Evolutionary conservation across 805 yeast genomes (phyloP).

Genomic region (Candida verbasci): DNA sequence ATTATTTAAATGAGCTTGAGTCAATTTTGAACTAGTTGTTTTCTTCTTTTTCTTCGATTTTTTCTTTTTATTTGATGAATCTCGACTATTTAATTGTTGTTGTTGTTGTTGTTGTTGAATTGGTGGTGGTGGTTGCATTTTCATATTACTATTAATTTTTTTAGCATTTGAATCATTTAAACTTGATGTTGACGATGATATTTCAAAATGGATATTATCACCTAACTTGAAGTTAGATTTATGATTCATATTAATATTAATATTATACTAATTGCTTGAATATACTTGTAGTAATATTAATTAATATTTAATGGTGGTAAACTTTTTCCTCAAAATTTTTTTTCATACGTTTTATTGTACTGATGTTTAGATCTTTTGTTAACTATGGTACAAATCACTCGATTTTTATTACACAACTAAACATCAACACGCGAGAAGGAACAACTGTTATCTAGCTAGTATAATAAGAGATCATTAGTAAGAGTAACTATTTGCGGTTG

Average conservation of each 20-base stretch:
- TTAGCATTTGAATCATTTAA: not conserved
- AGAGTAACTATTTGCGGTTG: no score
- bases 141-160: conserved; percentile 1
- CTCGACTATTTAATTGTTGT: conserved; percentile 2
- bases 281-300: no score
- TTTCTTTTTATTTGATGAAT: conserved; percentile 12
- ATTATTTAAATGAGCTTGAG: conserved; percentile 46
- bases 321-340: conserved; percentile 6
- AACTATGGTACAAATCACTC: no score
- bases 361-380: conserved; percentile 1
- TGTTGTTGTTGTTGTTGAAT: conserved; percentile 3
- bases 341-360: not conserved
- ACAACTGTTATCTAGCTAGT: not conserved
- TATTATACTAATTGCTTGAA: no score
- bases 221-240: conserved; percentile 22
- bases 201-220: conserved; percentile 30
- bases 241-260: conserved; percentile 4
- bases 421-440: no score
- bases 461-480: no score
- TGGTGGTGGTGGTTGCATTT: conserved; percentile 6
- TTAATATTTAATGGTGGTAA: no score
- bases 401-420: no score
- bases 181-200: not conserved
- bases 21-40: conserved; percentile 13
- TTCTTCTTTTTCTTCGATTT: conserved; percentile 33